These are phyloP conservation scores for Tricholoma hemisulphureum DNA, from an alignment of 768 basidiomycete genomes.

Conservation along the genomic window DNA sequence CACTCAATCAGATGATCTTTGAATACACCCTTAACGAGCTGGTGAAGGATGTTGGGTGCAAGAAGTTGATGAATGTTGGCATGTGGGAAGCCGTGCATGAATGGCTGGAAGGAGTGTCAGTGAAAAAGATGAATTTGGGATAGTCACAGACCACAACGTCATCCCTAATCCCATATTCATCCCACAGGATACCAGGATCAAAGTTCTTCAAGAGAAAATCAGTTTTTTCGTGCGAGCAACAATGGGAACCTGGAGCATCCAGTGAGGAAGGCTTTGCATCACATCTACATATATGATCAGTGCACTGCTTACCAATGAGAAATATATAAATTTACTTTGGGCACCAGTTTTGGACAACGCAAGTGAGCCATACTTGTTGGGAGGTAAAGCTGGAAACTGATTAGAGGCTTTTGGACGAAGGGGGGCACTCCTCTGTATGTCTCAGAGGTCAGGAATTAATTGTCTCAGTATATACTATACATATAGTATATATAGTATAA, in stretches of 20 bases:
- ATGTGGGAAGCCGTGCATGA: background rate
- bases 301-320: background rate
- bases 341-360: conserved; percentile 28
- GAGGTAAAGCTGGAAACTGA: no score
- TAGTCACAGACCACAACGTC: background rate
- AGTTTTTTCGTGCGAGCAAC: background rate
- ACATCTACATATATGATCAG: background rate
- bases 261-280: background rate
- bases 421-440: no score
- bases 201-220: background rate
- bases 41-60: background rate
- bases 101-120: background rate
- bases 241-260: background rate
- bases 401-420: no score
- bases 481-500: no score
- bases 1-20: background rate
- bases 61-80: background rate
- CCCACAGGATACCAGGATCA: conserved; percentile 1
- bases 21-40: background rate
- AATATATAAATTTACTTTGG: conserved; percentile 16
- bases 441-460: no score
- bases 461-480: no score
- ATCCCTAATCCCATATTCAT: background rate
- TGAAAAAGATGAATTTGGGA: background rate
- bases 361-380: conserved; percentile 17